Percentiles rank a stretch among this genome's conserved stretches.
Conservation (phyloP, 305 asterid species). For the Solanum hybrid region DNA sequence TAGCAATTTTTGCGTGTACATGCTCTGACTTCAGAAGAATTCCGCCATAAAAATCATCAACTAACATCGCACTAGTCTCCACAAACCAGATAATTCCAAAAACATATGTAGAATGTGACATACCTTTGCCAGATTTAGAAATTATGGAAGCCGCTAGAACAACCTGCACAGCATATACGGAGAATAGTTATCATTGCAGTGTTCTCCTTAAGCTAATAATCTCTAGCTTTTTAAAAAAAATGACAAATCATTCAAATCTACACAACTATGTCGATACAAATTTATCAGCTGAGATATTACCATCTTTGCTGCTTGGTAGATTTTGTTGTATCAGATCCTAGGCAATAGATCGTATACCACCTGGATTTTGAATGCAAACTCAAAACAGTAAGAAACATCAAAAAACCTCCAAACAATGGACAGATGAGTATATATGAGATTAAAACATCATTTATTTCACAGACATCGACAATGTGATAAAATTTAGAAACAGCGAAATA, state of each 20-base stretch:
- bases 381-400: not conserved
- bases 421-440: not conserved
- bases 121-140: conserved; percentile 86
- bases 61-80: not conserved
- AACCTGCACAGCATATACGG: conserved; percentile 42
- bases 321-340: not conserved
- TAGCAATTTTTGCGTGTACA: not conserved
- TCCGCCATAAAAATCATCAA: not conserved
- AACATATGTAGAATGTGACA: conserved; percentile 9
- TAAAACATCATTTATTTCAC: not conserved
- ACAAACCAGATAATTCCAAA: not conserved
- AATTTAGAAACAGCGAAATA: not conserved
- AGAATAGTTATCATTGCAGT: not conserved
- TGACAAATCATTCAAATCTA: not conserved
- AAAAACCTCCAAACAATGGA: not conserved
- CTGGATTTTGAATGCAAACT: not conserved
- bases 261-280: not conserved
- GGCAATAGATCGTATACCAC: conserved; percentile 2
- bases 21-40: not conserved
- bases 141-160: conserved; percentile 80
- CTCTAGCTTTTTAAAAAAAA: not conserved
- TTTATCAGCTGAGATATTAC: not conserved
- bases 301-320: not conserved
- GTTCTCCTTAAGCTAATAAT: not conserved
- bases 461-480: not conserved